These are phyloP conservation scores for Oenanthe javanica DNA, from an alignment of 140 eudicot species.

Conservation along the genomic window DNA sequence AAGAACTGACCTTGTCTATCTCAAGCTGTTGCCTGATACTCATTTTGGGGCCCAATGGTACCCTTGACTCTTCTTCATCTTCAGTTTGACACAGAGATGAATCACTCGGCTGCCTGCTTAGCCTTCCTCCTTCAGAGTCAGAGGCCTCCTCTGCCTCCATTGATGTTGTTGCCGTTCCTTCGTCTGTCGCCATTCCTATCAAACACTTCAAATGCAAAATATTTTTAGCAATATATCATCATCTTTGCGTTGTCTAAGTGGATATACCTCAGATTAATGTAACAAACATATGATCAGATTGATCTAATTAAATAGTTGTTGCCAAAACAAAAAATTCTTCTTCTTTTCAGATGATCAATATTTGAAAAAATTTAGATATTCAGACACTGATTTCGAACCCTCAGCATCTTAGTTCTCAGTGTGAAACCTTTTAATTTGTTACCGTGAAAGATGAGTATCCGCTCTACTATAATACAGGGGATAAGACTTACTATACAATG, in stretches of 20 bases:
- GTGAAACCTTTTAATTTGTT: neutral
- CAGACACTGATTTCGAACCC: neutral
- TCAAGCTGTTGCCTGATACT: constrained; percentile 69
- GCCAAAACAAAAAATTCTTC: neutral
- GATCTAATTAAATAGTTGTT: neutral
- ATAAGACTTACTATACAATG: neutral
- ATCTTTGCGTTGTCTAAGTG: neutral
- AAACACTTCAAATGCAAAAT: neutral
- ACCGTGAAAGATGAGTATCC: neutral
- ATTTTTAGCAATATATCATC: neutral
- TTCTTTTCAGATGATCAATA: neutral
- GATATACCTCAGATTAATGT: neutral
- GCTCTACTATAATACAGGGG: neutral
- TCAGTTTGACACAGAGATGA: constrained; percentile 53
- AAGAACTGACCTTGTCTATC: constrained; percentile 69
- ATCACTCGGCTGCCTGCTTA: constrained; percentile 34
- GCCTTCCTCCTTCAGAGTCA: constrained; percentile 15
- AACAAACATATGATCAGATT: neutral
- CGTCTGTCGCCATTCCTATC: constrained; percentile 18
- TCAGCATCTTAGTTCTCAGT: neutral
- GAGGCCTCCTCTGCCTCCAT: constrained; percentile 23
- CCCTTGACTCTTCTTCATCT: constrained; percentile 49
- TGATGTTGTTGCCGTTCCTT: neutral
- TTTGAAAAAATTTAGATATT: neutral
- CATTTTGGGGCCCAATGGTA: constrained; percentile 68